A percentile compares a stretch with the other conserved stretches of the same genome.
These are phyloP conservation scores for Plasmopara halstedii DNA, from an alignment of 352 stramenopile genomes.

Conservation along the genomic window DNA sequence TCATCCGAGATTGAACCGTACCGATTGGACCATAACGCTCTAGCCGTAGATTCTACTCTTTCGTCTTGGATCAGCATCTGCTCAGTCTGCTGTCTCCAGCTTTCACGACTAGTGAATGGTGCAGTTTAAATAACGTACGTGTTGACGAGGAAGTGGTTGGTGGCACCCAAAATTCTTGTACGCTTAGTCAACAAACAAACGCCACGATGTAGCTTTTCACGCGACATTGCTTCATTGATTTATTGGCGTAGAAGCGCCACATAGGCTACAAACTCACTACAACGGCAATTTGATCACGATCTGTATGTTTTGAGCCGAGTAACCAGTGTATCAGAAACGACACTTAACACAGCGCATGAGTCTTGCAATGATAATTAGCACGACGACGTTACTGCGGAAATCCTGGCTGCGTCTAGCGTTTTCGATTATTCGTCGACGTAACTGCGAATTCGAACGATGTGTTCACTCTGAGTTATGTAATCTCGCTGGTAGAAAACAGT, in stretches of 20 bases:
- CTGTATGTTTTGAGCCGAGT: slow-evolving; percentile 22
- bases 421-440: no score
- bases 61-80: slow-evolving; percentile 38
- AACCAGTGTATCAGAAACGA: slow-evolving; percentile 30
- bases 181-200: slow-evolving; percentile 36
- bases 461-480: no score
- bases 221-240: slow-evolving; percentile 28
- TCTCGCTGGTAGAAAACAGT: no score
- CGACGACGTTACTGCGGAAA: slow-evolving; percentile 30
- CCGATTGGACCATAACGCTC: slow-evolving; percentile 8
- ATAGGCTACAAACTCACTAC: slow-evolving; percentile 32
- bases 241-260: slow-evolving; percentile 33
- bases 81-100: slow-evolving; percentile 48
- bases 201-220: slow-evolving; percentile 29
- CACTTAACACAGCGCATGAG: slow-evolving; percentile 34
- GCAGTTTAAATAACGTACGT: slow-evolving; percentile 19
- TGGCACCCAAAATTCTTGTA: slow-evolving; percentile 41
- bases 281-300: slow-evolving; percentile 21
- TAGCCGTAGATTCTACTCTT: slow-evolving; percentile 8
- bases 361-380: slow-evolving; percentile 29
- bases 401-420: no score
- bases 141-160: slow-evolving; percentile 35
- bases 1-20: neutral
- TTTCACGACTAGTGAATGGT: slow-evolving; percentile 37
- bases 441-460: no score